Percentiles rank a stretch among this genome's conserved stretches.
Conservation (phyloP, 169 alveolate genomes). For the Cyclospora cayetanensis region DNA sequence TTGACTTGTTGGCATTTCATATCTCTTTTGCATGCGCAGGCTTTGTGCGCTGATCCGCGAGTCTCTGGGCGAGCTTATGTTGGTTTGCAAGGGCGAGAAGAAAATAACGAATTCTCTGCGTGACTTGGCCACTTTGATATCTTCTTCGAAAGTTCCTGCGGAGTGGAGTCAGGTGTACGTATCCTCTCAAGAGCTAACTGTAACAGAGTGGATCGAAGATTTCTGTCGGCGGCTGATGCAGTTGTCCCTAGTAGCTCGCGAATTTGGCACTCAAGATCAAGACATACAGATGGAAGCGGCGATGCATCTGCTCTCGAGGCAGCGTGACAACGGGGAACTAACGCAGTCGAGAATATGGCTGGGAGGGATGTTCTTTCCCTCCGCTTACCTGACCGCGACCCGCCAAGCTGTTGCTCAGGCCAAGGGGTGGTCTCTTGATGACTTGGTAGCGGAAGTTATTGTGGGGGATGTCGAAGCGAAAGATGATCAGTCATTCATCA, state of each 20-base stretch:
- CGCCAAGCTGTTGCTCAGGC: slow-evolving; percentile 77
- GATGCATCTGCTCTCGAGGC: slow-evolving; percentile 27
- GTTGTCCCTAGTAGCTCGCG: slow-evolving; percentile 65
- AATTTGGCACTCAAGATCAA: slow-evolving; percentile 75
- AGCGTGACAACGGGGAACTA: slow-evolving; percentile 67
- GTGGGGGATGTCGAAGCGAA: slow-evolving; percentile 53
- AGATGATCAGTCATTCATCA: slow-evolving; percentile 69
- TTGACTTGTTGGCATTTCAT: not conserved
- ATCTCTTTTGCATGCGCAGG: slow-evolving; percentile 16
- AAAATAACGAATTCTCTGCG: slow-evolving; percentile 86
- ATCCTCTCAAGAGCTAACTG: slow-evolving; percentile 79
- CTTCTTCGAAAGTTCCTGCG: slow-evolving; percentile 85
- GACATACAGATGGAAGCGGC: slow-evolving; percentile 62
- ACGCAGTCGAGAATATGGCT: slow-evolving; percentile 73
- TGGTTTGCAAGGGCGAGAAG: slow-evolving; percentile 85
- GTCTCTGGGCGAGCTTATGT: slow-evolving; percentile 80
- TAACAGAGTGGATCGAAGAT: slow-evolving; percentile 91
- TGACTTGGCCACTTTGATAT: slow-evolving; percentile 82
- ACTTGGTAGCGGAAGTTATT: slow-evolving; percentile 60
- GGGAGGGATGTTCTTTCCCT: slow-evolving; percentile 78
- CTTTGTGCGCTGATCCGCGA: slow-evolving; percentile 80
- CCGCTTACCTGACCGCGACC: slow-evolving; percentile 79
- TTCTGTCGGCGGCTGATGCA: slow-evolving; percentile 86
- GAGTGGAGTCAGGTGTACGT: slow-evolving; percentile 84
- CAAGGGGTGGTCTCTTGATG: slow-evolving; percentile 73